phyloP scores from a whole-genome alignment of 2,329 filamentous ascomycete genomes.

The Hypomyces rosellus region DNA sequence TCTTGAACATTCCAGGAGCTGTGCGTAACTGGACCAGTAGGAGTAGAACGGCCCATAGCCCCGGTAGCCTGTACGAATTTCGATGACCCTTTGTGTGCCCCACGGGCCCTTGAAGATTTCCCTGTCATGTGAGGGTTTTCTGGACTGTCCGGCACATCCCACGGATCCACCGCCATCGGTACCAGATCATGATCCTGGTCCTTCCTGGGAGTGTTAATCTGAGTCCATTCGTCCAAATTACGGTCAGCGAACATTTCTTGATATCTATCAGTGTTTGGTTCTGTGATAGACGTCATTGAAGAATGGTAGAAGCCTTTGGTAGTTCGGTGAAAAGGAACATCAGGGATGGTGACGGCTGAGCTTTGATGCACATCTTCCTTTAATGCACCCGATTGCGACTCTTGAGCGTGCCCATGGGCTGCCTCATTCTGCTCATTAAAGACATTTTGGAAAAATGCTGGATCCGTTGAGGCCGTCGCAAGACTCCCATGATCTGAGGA shows the following conservation, averaged over 20 bases:
- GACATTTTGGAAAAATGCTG: conserved; percentile 40
- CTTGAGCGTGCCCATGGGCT: conserved; percentile 17
- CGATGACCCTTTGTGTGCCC: neutral
- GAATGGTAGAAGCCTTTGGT: conserved; percentile 22
- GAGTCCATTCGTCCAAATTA: conserved; percentile 23
- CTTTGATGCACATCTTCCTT: conserved; percentile 4
- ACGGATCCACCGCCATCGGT: conserved; percentile 24
- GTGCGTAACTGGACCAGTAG: neutral
- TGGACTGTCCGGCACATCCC: conserved; percentile 42
- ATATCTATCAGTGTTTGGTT: conserved; percentile 16
- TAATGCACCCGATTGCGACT: neutral
- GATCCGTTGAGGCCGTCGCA: conserved; percentile 39
- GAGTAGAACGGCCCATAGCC: neutral
- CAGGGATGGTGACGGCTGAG: conserved; percentile 12
- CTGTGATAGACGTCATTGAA: conserved; percentile 23
- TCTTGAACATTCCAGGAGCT: neutral
- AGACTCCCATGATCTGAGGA: conserved; percentile 22
- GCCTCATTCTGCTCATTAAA: conserved; percentile 41
- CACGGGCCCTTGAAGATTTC: neutral
- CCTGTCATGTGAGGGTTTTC: conserved; percentile 13
- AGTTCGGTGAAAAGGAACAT: conserved; percentile 21
- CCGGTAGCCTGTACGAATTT: neutral
- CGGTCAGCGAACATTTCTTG: conserved; percentile 12
- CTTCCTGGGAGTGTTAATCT: conserved; percentile 23
- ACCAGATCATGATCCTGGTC: neutral